A percentile compares a stretch with the other conserved stretches of the same genome.
These are phyloP conservation scores for Lepidopterella palustris DNA, from an alignment of 495 filamentous ascomycete genomes.

Conservation along the genomic window DNA sequence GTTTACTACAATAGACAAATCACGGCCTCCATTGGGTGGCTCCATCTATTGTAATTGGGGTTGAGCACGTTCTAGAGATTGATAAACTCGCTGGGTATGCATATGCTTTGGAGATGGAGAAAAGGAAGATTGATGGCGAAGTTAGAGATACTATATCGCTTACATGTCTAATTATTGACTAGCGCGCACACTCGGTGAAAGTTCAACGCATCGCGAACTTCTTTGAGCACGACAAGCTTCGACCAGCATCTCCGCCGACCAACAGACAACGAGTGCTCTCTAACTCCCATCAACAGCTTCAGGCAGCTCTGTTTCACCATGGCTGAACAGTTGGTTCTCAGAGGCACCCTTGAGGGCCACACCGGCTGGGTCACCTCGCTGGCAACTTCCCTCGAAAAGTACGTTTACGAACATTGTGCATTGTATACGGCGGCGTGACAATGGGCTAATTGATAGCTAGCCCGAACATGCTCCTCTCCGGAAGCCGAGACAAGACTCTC, in stretches of 20 bases:
- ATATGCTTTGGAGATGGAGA: background rate
- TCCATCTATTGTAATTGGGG: background rate
- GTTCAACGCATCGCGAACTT: background rate
- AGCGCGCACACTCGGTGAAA: conserved; percentile 8
- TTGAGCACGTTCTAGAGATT: no score
- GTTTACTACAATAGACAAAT: background rate
- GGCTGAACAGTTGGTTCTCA: conserved; percentile 94
- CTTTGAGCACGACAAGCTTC: conserved; percentile 1
- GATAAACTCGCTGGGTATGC: no score
- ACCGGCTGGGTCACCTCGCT: conserved; percentile 76
- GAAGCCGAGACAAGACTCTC: conserved; percentile 92
- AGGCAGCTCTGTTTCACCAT: conserved; percentile 46
- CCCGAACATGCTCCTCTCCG: conserved; percentile 99
- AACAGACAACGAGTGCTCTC: conserved; percentile 3
- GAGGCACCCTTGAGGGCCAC: conserved; percentile 97
- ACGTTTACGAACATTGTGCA: conserved; percentile 37
- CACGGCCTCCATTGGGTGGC: background rate
- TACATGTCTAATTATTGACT: background rate
- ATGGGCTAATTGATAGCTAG: conserved; percentile 43
- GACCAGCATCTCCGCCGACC: conserved; percentile 3
- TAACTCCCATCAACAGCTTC: conserved; percentile 8
- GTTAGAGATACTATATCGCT: background rate
- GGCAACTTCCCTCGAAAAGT: conserved; percentile 98
- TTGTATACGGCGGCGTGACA: conserved; percentile 7
- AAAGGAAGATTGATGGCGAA: background rate